Evolutionary conservation across 177 flowering plant species (phyloP).

Genomic region (Vitis hybrid): DNA sequence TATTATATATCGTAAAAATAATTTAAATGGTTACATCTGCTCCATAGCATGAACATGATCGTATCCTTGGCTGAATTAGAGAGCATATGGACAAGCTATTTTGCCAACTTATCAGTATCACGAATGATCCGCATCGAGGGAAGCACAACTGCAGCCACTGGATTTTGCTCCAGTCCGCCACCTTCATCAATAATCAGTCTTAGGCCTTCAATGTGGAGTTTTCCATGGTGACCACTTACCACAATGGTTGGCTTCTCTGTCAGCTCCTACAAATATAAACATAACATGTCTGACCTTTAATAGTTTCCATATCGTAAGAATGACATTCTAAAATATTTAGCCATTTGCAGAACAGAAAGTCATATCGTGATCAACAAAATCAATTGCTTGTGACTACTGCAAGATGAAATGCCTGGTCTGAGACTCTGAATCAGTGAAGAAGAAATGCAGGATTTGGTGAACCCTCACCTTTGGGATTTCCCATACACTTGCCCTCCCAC

Average conservation of each 20-base stretch:
- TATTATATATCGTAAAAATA: too few relatives aligned
- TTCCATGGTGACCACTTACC: slow-evolving; percentile 94
- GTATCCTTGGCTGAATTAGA: too few relatives aligned
- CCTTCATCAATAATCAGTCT: slow-evolving; percentile 85
- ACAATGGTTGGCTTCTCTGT: slow-evolving; percentile 52
- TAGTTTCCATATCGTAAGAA: not conserved
- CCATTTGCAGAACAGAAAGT: not conserved
- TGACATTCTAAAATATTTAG: not conserved
- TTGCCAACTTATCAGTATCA: slow-evolving; percentile 46
- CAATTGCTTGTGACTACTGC: not conserved
- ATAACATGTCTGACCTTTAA: slow-evolving; percentile 5
- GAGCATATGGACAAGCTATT: slow-evolving; percentile 5
- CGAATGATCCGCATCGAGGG: slow-evolving; percentile 75
- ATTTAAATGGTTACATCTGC: too few relatives aligned
- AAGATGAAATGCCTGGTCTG: not conserved
- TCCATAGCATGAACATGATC: too few relatives aligned
- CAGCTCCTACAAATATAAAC: slow-evolving; percentile 48
- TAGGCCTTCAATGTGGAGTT: slow-evolving; percentile 77
- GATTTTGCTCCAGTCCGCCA: slow-evolving; percentile 67
- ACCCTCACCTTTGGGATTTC: slow-evolving; percentile 72
- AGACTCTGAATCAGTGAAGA: not conserved
- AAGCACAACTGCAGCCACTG: slow-evolving; percentile 82
- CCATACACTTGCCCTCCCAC: slow-evolving; percentile 83
- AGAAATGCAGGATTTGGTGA: not conserved
- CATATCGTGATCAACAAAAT: not conserved